Evolutionary conservation across 805 yeast genomes (phyloP), one percentile per base, ranked within the genome.

Genomic region (Clavispora asparagi): DNA sequence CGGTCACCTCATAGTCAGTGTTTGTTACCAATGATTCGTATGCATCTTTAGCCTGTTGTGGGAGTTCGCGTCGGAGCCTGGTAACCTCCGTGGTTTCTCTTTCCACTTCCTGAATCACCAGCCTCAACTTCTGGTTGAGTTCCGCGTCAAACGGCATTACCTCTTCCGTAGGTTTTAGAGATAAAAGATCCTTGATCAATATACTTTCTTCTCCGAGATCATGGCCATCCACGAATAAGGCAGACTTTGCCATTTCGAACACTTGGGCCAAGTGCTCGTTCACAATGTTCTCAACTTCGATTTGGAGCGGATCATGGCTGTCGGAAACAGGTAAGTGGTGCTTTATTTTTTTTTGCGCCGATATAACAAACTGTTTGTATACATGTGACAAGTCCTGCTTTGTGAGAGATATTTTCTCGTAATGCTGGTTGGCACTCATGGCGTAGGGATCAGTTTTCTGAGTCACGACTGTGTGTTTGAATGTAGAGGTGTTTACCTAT

Each of bases 141-240:
- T 75, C 81, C 35, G 76, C 64, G 57, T 87, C 92, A 61, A 84
- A 85, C 0, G 91, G 89, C 59, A 84, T 94, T 8, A 81, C 73
- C 47, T 75, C 75, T 46, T 67, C 72, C 35, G 37, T 53, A 6
- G 70, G 63, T 31, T 56, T 54, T 33, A 66, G 49, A 19, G 65
- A 51, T 8, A 70, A 49, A 4, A 65, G 37, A 11, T 62, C 65
- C 33, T 46, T 51, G 12, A 64, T 52, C 10, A 53, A 56, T 45
- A 13, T 36, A 17, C 55, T 53, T 11, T 50, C 60, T 1, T 51
- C 48, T 6, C 67, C 54, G 52, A 70, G 58, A 38, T 73, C 74
- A 27, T 56, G 58, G 6, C 87, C 91, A 56, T 81, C 85, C 13
- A 88, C 71, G 1, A 76, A 69, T 50, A 88, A 51, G 8, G 83